Evolutionary conservation across 768 basidiomycete species (phyloP).

Genomic region (Lentinula boryana): DNA sequence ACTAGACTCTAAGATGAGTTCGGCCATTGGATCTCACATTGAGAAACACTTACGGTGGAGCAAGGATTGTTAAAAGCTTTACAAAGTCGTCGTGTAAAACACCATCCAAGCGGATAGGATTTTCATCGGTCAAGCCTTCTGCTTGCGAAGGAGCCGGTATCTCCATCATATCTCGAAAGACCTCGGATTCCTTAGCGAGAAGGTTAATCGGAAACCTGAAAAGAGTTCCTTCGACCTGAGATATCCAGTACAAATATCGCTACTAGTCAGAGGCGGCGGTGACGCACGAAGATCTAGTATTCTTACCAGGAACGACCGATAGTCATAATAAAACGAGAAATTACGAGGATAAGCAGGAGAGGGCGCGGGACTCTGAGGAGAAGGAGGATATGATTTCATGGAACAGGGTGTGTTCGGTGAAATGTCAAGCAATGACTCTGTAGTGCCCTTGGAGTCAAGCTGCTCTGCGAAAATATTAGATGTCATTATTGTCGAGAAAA

Average conservation of each 20-base stretch:
- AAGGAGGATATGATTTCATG: neutral
- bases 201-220: neutral
- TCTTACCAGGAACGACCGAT: neutral
- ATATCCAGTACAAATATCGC: neutral
- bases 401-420: too few relatives aligned
- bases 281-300: neutral
- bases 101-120: constrained; percentile 14
- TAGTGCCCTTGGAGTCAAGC: too few relatives aligned
- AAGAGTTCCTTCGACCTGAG: neutral
- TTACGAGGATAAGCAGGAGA: neutral
- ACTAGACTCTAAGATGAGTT: neutral
- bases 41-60: neutral
- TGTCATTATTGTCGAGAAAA: too few relatives aligned
- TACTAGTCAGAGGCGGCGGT: neutral
- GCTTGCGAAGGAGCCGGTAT: neutral
- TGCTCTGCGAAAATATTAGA: too few relatives aligned
- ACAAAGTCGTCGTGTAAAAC: constrained; percentile 15
- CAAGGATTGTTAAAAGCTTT: neutral
- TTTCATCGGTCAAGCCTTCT: neutral
- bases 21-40: neutral
- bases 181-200: neutral
- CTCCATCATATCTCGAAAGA: neutral
- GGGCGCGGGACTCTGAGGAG: neutral
- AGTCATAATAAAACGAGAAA: neutral
- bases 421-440: too few relatives aligned